These are phyloP conservation scores for Nicotiana attenuata DNA, from an alignment of 257 asterid genomes.

Conservation along the genomic window DNA sequence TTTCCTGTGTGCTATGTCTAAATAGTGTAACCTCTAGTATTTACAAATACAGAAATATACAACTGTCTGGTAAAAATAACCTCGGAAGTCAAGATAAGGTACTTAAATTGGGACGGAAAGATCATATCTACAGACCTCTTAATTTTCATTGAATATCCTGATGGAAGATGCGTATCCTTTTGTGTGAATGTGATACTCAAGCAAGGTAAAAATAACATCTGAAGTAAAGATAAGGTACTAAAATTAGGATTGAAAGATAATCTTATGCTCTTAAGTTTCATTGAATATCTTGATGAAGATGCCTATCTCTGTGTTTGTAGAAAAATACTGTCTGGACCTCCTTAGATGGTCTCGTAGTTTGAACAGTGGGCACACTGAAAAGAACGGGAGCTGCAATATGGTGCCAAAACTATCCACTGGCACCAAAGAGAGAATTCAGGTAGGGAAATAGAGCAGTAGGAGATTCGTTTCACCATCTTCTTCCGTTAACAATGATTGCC, in stretches of 20 bases:
- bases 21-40: background rate
- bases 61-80: background rate
- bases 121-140: background rate
- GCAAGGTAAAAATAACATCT: background rate
- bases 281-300: background rate
- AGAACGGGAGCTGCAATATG: background rate
- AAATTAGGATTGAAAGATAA: background rate
- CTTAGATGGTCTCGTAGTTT: background rate
- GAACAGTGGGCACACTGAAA: background rate
- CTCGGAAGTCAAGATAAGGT: background rate
- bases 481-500: background rate
- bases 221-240: background rate
- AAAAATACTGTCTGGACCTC: background rate
- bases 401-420: background rate
- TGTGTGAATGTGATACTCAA: background rate
- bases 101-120: no score
- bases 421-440: background rate
- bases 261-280: background rate
- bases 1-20: background rate
- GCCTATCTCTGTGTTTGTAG: background rate
- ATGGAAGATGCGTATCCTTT: background rate
- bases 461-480: background rate
- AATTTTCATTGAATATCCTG: background rate
- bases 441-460: background rate
- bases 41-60: no score